Evolutionary conservation across 2,329 filamentous ascomycete species (phyloP), one percentile per base, ranked within the genome.

Genomic region (Diaporthe sp.): DNA sequence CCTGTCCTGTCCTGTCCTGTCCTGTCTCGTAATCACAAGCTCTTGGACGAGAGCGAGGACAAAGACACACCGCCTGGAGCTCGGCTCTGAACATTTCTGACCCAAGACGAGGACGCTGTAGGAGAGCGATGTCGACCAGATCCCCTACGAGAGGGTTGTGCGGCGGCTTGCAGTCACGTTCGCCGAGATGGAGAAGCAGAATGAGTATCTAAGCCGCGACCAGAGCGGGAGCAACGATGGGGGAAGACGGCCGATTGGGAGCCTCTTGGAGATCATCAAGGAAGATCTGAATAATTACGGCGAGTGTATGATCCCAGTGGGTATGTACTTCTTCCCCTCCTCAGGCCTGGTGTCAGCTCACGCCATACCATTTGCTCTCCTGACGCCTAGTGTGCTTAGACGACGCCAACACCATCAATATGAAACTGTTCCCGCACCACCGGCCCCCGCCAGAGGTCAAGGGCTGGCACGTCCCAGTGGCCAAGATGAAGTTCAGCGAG

Each of bases 251-350:
- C 87, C 90, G 4, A 97, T 98, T 81, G 94, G 96, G 86, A 95
- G 94, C 79, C 85, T 99, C 79, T 89, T 98, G 79, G 95, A 94
- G 84, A 93, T 94, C 77, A 89, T 94, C 75, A 92, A 92, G 82
- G 92, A 98, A 85, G 96, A 99, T 82, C 83, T 99, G 79, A 98
- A 98, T 82, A 97, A 97, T 80, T 99, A 98, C 82, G 96, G 95
- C 82, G 97, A 99, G 86, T 98, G 96, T 88, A 98, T 98, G 96
- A 98, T 98, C 81, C 96, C 96, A 0, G 96, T 98, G 78, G 94
- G 94, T 96, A 86, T 78, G 90, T 87, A 22, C 55, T n/a, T 44
- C 51, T 77, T 22, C 55, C 25, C 44, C 51, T 77, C 57, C 47
- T 63, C 37, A 25, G 44, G 4, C 44, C 44, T 51, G 63, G 31